Base-by-base conservation (phyloP, 2,329 filamentous ascomycete genomes). In the Epicoccum sorghinum region DNA sequence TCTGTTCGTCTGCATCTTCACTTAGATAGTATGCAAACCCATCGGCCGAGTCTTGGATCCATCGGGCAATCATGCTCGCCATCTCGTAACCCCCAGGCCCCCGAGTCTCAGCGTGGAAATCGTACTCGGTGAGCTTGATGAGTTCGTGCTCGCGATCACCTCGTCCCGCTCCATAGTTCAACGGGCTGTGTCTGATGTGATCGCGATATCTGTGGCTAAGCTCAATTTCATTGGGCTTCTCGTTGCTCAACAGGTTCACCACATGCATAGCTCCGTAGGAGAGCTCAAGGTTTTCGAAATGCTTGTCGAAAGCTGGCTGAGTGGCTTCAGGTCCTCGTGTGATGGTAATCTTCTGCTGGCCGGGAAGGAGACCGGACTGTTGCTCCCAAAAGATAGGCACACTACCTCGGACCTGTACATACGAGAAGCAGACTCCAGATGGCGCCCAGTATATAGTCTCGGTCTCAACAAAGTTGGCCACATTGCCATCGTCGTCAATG, bases 341-440 rank as follows among this genome's bases (percentile, higher is more conserved):
- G 39, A 98, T 84, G 35, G 89, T 88, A 39, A 99, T 96, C 72
- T 98, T 98, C 71, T 98, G 95, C 66, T 97, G 91, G 3, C 90
- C 91, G 0, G 95, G 93, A 32, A 96, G 82, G 29, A 98, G 82
- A 18, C 93, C 93, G 9, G 92, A 86, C 25, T 89, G 85, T 74
- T 98, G 95, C 73, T 99, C 95, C 95, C 95, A 99, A 73, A 99
- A 99, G 3, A 98, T 83, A 0, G 95, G 95, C 7, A 99, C 91
- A 6, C 93, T 97, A 33, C 95, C 95, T 65, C 95, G 86, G 24
- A 96, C 86, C 75, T 99, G 95, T 2, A 88, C 91, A 74, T 97
- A 99, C 0, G 95, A 98, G 72, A 98, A 98, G 50, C 91, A 86
- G 6, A 91, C 85, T 0, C 80, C 81, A 0, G 86, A 85, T 0